Conservation (phyloP, 2,329 filamentous ascomycete species). For the Purpureocillium takamizusanense region DNA sequence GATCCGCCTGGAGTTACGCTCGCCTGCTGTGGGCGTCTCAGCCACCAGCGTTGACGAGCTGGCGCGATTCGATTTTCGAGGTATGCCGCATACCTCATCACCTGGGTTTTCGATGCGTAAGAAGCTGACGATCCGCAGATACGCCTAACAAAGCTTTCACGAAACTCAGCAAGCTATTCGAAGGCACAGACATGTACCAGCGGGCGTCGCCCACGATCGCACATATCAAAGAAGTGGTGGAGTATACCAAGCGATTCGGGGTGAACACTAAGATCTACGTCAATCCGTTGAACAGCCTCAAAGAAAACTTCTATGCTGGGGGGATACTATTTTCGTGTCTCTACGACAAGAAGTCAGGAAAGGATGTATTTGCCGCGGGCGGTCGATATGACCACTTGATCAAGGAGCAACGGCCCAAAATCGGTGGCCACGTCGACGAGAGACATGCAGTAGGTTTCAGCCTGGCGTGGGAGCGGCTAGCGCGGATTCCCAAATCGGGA, state of each 20-base stretch:
- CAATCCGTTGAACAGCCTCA: slow-evolving; percentile 76
- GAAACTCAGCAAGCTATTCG: slow-evolving; percentile 50
- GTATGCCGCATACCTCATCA: slow-evolving; percentile 28
- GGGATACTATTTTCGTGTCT: slow-evolving; percentile 87
- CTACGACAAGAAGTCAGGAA: slow-evolving; percentile 67
- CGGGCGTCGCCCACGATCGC: slow-evolving; percentile 68
- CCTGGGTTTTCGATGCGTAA: too few species aligned
- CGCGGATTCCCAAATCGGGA: slow-evolving; percentile 50
- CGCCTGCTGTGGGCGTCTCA: slow-evolving; percentile 71
- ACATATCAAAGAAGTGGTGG: slow-evolving; percentile 69
- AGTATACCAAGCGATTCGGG: slow-evolving; percentile 67
- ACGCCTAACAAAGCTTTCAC: slow-evolving; percentile 48
- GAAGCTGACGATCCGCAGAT: slow-evolving; percentile 26
- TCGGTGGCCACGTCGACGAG: slow-evolving; percentile 51
- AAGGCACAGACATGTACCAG: slow-evolving; percentile 59
- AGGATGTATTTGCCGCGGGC: slow-evolving; percentile 84
- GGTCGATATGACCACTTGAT: slow-evolving; percentile 90
- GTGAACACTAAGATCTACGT: slow-evolving; percentile 74
- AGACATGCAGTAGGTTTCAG: slow-evolving; percentile 88
- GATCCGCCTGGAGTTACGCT: slow-evolving; percentile 72
- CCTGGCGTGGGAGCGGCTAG: slow-evolving; percentile 76
- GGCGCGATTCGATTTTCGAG: slow-evolving; percentile 82
- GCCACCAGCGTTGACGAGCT: slow-evolving; percentile 88
- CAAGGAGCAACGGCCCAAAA: slow-evolving; percentile 67
- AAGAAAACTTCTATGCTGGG: slow-evolving; percentile 81